Evolutionary conservation across 352 stramenopile species (phyloP).

Genomic region (Stramenopiles sp.): DNA sequence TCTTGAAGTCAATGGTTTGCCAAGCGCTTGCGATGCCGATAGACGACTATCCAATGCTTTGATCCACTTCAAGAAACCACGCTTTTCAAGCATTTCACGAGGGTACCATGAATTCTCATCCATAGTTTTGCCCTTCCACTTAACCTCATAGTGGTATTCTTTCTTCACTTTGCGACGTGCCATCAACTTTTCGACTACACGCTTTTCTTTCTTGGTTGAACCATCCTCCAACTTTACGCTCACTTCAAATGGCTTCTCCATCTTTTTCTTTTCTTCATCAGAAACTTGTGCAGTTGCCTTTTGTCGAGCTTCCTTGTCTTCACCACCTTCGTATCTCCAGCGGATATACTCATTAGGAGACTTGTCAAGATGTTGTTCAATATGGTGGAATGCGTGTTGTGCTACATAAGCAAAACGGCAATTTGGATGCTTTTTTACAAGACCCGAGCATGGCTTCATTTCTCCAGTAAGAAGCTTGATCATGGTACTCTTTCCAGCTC

Average conservation of each 20-base stretch:
- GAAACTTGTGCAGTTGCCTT: conserved; percentile 61
- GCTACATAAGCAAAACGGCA: conserved; percentile 79
- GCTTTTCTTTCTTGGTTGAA: not conserved
- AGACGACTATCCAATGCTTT: not conserved
- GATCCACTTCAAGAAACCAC: not conserved
- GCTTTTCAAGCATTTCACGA: not conserved
- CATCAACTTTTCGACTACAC: not conserved
- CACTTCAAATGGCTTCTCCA: conserved; percentile 65
- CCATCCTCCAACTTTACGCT: conserved; percentile 9
- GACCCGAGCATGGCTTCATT: conserved; percentile 39
- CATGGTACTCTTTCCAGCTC: conserved; percentile 86
- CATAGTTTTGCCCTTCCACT: not conserved
- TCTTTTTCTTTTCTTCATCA: conserved; percentile 72
- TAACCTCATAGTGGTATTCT: not conserved
- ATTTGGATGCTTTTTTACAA: conserved; percentile 47
- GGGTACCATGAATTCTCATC: not conserved
- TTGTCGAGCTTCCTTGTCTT: conserved; percentile 68
- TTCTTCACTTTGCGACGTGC: not conserved
- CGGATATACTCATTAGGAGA: conserved; percentile 91
- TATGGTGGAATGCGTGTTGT: conserved; percentile 90
- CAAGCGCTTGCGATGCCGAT: not conserved
- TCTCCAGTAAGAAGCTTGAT: conserved; percentile 80
- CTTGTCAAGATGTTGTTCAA: conserved; percentile 77
- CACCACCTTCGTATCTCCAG: conserved; percentile 73
- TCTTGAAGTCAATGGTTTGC: not conserved